Evolutionary conservation across 225 moss, liverwort and hornwort genomes (phyloP), one percentile per base, ranked within the genome.

Genomic region (Thuidium tamariscinum): DNA sequence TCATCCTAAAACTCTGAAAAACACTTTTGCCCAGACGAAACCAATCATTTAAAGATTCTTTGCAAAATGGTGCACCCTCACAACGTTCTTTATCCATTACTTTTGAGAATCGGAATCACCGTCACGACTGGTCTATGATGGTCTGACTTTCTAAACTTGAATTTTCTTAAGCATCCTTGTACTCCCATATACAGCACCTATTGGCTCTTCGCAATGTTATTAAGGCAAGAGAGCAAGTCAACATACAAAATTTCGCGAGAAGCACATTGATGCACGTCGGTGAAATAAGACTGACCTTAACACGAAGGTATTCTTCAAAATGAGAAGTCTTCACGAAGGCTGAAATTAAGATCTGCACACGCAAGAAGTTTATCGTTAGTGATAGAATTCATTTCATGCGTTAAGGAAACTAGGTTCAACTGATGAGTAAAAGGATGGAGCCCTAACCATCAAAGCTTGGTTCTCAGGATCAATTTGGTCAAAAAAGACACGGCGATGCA

Each of bases 251-350:
- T 48, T 49, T 73, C 34, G 37, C 61, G n/a, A 74, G 12, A 62
- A 63, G 63, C 37, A 52, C 51, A 63, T 51, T 51, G 74, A 63
- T 36, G 70, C 62, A 81, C 30, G 56, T 60, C 42, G 30, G 59
- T 79, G 36, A 32, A 66, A 80, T 48, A 27, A 27, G 68, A 86
- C 93, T 89, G 77, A 95, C 98, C 94, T 98, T 98, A 48, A 98
- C 98, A 70, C 98, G 98, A 79, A 98, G 89, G 74, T 98, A 98
- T 84, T 98, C 97, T 90, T 98, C 97, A 75, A 98, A 96, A 90
- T 98, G 98, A 29, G 97, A 94, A 36, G 98, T 97, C 89, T 98
- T 98, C 83, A 98, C 98, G 83, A 98, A 98, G 90, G 97, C 96
- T 67, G 98, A 98, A 67, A 98, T 92, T 94, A 98, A 85, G 84